Percentiles rank a stretch among this genome's conserved stretches.
phyloP scores from a whole-genome alignment of 2,329 filamentous ascomycete species.

The Mycosphaerella sp. region DNA sequence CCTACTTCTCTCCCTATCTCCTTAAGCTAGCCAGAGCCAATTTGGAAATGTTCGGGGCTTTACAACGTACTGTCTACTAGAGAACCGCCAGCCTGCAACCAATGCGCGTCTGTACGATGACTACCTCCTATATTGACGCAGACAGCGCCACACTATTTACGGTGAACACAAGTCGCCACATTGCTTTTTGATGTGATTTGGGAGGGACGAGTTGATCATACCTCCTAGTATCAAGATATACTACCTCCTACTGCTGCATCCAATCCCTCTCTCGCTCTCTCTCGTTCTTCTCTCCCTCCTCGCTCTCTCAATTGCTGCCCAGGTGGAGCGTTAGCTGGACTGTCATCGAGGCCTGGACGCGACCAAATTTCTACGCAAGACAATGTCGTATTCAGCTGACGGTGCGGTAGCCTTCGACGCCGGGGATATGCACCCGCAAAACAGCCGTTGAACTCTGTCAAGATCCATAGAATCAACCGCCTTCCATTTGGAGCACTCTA shows the following conservation, averaged over 20 bases:
- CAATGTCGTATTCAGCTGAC: not conserved
- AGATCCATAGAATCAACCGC: not conserved
- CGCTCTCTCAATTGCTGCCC: too few species aligned
- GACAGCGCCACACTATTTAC: not conserved
- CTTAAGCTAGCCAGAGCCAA: not conserved
- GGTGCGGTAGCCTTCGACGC: not conserved
- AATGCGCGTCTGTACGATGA: too few species aligned
- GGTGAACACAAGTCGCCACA: not conserved
- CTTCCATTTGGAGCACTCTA: not conserved
- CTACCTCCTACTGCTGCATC: not conserved
- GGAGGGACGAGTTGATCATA: not conserved
- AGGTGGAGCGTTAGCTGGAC: too few species aligned
- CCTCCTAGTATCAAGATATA: too few species aligned
- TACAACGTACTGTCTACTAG: too few species aligned
- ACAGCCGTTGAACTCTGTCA: not conserved
- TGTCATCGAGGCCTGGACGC: too few species aligned
- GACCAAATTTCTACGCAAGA: not conserved
- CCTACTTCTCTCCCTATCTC: not conserved
- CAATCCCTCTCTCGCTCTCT: too few species aligned
- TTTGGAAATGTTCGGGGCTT: not conserved
- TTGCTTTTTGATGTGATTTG: not conserved
- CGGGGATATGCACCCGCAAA: not conserved
- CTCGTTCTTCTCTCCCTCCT: too few species aligned
- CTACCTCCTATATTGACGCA: not conserved
- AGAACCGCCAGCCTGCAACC: too few species aligned